Percentiles rank a stretch among this genome's conserved stretches.
Evolutionary conservation across 805 yeast genomes (phyloP).

Genomic region (Kodamaea nitidulidarum): DNA sequence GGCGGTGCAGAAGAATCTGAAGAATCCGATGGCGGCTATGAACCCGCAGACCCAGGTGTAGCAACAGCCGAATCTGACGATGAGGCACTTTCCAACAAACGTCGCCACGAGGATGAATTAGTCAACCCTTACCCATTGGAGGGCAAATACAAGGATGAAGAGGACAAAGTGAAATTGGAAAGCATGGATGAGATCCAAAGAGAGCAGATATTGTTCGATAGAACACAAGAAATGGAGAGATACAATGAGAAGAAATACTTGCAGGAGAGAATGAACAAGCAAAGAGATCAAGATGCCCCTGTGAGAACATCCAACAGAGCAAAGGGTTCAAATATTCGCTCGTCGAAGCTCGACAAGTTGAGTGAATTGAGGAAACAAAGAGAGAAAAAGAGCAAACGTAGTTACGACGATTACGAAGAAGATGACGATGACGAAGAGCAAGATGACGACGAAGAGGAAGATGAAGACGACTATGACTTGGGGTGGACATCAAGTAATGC

Average conservation of each 20-base stretch:
- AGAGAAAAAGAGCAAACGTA: constrained; percentile 52
- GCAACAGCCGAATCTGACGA: constrained; percentile 24
- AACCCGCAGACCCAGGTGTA: constrained; percentile 20
- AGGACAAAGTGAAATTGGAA: constrained; percentile 61
- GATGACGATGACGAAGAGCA: constrained; percentile 23
- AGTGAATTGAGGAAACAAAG: constrained; percentile 74
- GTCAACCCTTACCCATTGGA: constrained; percentile 87
- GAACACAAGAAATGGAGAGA: constrained; percentile 87
- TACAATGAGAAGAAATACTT: constrained; percentile 80
- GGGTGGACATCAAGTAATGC: constrained; percentile 5
- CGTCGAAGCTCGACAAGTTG: constrained; percentile 50
- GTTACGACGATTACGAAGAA: constrained; percentile 8
- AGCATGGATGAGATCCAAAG: constrained; percentile 89
- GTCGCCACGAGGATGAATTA: constrained; percentile 31
- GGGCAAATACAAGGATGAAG: constrained; percentile 82
- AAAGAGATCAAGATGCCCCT: constrained; percentile 27
- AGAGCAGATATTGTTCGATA: constrained; percentile 85
- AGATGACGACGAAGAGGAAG: constrained; percentile 30
- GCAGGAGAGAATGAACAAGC: constrained; percentile 72
- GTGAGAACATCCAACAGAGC: constrained; percentile 39
- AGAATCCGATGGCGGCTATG: constrained; percentile 40
- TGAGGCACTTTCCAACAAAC: constrained; percentile 6
- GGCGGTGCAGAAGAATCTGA: constrained; percentile 42
- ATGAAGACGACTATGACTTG: constrained; percentile 30
- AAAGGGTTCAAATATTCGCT: constrained; percentile 22